A percentile compares a stretch with the other conserved stretches of the same genome.
Conservation (phyloP, 2,329 filamentous ascomycete genomes). For the Drechslerella dactyloides region DNA sequence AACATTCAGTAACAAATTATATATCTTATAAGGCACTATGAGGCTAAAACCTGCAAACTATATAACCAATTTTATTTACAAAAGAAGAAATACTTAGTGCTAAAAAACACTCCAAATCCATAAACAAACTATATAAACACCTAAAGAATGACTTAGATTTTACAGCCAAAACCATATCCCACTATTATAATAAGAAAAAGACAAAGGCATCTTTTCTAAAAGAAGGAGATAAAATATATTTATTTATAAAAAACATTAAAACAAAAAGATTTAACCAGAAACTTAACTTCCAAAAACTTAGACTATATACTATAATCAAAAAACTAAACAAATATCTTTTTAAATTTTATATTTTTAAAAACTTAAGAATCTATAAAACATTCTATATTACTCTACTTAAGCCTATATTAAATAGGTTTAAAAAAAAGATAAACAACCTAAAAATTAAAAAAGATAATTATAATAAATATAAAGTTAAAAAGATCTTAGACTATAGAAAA, state of each 20-base stretch:
- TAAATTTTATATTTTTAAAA: conserved; percentile 5
- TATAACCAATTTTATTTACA: not conserved
- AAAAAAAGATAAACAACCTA: not conserved
- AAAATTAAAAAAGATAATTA: conserved; percentile 2
- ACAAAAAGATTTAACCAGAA: conserved; percentile 5
- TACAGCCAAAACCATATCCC: not conserved
- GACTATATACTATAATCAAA: conserved; percentile 1
- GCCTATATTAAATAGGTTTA: not conserved
- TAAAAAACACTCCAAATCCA: not conserved
- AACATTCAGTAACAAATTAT: not conserved
- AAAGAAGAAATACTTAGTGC: not conserved
- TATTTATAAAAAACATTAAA: conserved; percentile 9
- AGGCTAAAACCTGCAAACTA: not conserved
- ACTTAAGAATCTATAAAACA: conserved; percentile 1
- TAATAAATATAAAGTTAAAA: conserved; percentile 10
- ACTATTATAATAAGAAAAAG: not conserved
- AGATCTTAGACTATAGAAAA: not conserved
- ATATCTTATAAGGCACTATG: not conserved
- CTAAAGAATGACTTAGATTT: not conserved
- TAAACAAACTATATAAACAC: not conserved
- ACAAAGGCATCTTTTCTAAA: no score
- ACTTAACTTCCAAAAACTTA: not conserved
- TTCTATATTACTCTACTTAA: conserved; percentile 8
- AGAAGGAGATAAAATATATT: not conserved
- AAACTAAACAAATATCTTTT: conserved; percentile 3